Percentiles rank a stretch among this genome's conserved stretches.
Evolutionary conservation across 1,284 basidiomycete genomes (phyloP).

Genomic region (Neotropicomus parvogracilis): DNA sequence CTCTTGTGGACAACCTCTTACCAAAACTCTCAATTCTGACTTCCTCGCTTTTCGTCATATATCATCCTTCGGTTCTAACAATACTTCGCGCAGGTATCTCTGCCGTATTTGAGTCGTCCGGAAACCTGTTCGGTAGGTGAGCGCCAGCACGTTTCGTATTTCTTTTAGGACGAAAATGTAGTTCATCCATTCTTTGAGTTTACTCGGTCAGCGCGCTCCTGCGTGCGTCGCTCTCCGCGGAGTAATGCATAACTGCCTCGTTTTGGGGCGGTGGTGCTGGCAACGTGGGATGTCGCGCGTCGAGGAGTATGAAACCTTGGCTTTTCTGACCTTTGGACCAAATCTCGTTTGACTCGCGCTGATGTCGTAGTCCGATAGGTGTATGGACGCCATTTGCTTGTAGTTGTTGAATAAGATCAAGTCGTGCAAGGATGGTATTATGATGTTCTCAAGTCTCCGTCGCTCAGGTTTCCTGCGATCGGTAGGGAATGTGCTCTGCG

Average conservation of each 20-base stretch:
- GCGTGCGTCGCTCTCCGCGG: slow-evolving; percentile 36
- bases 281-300: slow-evolving; percentile 30
- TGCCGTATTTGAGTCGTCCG: not conserved
- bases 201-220: slow-evolving; percentile 36
- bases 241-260: slow-evolving; percentile 38
- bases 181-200: slow-evolving; percentile 83
- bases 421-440: no score
- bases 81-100: not conserved
- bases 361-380: slow-evolving; percentile 8
- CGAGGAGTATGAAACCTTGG: slow-evolving; percentile 60
- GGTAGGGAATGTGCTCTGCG: no score
- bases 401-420: not conserved
- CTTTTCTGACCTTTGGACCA: slow-evolving; percentile 55
- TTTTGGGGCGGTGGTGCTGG: slow-evolving; percentile 48
- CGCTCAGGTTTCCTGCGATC: no score
- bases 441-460: no score
- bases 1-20: slow-evolving; percentile 66
- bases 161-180: slow-evolving; percentile 55
- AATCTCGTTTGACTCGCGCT: not conserved
- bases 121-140: slow-evolving; percentile 13
- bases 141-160: slow-evolving; percentile 7
- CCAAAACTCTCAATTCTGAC: slow-evolving; percentile 59
- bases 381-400: not conserved
- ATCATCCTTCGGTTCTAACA: not conserved
- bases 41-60: not conserved